These are phyloP conservation scores for Magnaporthales sp. DNA, from an alignment of 2,329 filamentous ascomycete species.

Conservation along the genomic window DNA sequence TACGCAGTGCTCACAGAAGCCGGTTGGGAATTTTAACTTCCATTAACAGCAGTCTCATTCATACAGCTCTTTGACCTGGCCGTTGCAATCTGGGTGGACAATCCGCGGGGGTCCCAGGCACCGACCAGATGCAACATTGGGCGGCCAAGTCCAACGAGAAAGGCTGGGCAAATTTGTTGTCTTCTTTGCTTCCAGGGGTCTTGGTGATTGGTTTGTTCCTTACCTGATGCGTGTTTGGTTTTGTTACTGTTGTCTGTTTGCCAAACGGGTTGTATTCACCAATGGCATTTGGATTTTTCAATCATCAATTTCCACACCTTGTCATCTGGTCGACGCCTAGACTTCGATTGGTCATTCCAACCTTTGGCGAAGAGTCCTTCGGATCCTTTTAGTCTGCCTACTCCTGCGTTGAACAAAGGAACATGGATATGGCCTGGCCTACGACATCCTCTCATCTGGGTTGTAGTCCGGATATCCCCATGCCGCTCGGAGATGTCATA, in stretches of 20 bases:
- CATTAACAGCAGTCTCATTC: not conserved
- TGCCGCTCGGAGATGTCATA: not conserved
- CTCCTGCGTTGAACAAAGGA: not conserved
- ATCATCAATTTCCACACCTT: not conserved
- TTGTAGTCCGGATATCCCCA: not conserved
- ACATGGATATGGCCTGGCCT: not conserved
- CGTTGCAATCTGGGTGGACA: not conserved
- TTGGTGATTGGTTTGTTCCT: not conserved
- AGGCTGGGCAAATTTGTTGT: not conserved
- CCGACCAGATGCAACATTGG: not conserved
- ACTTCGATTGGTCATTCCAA: not conserved
- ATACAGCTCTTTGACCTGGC: not conserved
- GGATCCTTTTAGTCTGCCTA: not conserved
- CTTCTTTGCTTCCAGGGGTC: not conserved
- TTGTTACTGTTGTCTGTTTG: not conserved
- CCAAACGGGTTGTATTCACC: not conserved
- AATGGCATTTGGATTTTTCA: not conserved
- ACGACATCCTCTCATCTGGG: not conserved
- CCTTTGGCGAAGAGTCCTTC: not conserved
- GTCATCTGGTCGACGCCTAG: not conserved
- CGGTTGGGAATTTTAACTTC: not conserved
- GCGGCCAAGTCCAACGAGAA: not conserved
- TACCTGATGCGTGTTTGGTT: not conserved
- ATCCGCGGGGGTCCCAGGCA: not conserved
- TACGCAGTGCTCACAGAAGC: too few species aligned